Evolutionary conservation across 2,329 filamentous ascomycete genomes (phyloP).

Genomic region (Diaporthe citri): DNA sequence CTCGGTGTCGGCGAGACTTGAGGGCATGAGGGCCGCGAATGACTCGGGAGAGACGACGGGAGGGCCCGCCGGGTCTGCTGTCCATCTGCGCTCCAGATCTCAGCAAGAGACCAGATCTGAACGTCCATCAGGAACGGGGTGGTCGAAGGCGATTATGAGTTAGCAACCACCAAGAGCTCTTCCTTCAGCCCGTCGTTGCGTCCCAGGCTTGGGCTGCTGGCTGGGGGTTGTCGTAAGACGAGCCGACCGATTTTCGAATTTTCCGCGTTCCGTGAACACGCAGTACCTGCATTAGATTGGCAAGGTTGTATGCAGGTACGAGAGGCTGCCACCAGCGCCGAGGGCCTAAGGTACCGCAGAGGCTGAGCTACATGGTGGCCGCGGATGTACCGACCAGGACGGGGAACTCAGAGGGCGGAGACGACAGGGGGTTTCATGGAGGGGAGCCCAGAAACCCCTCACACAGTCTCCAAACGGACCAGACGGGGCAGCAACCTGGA

Average conservation of each 20-base stretch:
- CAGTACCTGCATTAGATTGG: slow-evolving; percentile 36
- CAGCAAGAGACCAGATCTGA: slow-evolving; percentile 31
- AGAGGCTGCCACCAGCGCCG: slow-evolving; percentile 31
- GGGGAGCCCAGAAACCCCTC: slow-evolving; percentile 33
- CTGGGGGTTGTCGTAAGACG: slow-evolving; percentile 26
- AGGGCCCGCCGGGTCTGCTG: slow-evolving; percentile 31
- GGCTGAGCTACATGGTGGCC: slow-evolving; percentile 27
- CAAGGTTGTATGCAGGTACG: slow-evolving; percentile 37
- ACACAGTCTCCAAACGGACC: slow-evolving; percentile 30
- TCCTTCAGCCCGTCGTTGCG: slow-evolving; percentile 4
- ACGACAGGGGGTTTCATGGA: slow-evolving; percentile 32
- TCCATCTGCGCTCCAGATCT: slow-evolving; percentile 34
- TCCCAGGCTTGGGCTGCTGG: slow-evolving; percentile 5
- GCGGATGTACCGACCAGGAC: slow-evolving; percentile 37
- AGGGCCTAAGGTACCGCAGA: slow-evolving; percentile 20
- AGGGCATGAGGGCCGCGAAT: slow-evolving; percentile 29
- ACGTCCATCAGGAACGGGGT: slow-evolving; percentile 16
- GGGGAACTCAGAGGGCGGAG: slow-evolving; percentile 26
- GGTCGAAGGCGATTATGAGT: background rate
- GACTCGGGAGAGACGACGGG: slow-evolving; percentile 33
- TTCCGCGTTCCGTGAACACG: slow-evolving; percentile 30
- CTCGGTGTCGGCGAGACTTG: slow-evolving; percentile 19
- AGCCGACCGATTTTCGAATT: slow-evolving; percentile 26
- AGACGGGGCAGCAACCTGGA: slow-evolving; percentile 28
- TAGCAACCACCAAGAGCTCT: background rate